Evolutionary conservation across 2,329 filamentous ascomycete species (phyloP), one percentile per base, ranked within the genome.

Genomic region (Fusarium napiforme): DNA sequence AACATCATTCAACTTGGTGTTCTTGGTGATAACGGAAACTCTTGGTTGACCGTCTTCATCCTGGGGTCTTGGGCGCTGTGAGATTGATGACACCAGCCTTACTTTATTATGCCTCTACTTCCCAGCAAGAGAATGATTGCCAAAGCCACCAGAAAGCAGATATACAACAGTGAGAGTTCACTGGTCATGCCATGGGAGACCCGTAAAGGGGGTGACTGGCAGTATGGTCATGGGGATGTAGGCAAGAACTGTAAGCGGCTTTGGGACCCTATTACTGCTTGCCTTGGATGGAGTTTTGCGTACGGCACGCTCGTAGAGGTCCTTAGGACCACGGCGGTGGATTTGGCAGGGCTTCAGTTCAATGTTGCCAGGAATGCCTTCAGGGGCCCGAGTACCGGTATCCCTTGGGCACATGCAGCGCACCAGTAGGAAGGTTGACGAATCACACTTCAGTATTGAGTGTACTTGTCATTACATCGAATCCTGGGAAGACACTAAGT

Each of bases 221-320:
- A 8, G 6, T 43, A 23, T 18, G 7, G 16, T n/a, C n/a, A 18
- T 43, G 16, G 5, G 1, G 16, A 45, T 5, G 10, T 45, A 26
- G 7, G 10, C 10, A 43, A 42, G 21, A 15, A 45, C 16, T 7
- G 16, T 43, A 4, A 9, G n/a, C 3, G 16, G n/a, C 10, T 9
- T 45, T 45, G 7, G 16, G 9, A 23, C 5, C 42, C 21, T 0
- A 42, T 42, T n/a, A 0, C 23, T 45, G 7, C n/a, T 45, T 12
- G 1, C 19, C 0, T 45, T 26, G 6, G 15, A 16, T 2, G 42
- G 0, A 19, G n/a, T 18, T 1, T 11, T 26, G 42, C 10, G 1
- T 0, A 11, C 12, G n/a, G 42, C 18, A 5, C 16, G 1, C 15
- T 18, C 6, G 7, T n/a, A 21, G 7, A n/a, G 0, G 39, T 42